These are phyloP conservation scores for Passalora sequoiae DNA, from an alignment of 2,329 filamentous ascomycete species.

Conservation along the genomic window DNA sequence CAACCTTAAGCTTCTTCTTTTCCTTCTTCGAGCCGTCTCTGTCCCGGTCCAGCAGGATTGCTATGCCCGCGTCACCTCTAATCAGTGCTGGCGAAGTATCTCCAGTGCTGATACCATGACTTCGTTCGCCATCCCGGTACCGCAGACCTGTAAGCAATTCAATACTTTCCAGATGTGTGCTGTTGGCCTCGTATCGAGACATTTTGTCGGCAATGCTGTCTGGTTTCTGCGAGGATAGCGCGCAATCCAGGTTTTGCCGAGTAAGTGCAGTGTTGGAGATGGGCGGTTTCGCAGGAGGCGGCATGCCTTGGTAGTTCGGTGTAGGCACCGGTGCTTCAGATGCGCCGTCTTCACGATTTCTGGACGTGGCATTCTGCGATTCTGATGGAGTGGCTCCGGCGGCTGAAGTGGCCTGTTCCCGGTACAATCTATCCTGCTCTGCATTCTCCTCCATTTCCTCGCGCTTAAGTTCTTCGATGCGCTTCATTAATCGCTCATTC, in stretches of 20 bases:
- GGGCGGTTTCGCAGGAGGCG: slow-evolving; percentile 59
- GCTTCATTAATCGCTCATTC: slow-evolving; percentile 77
- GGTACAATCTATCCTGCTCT: slow-evolving; percentile 55
- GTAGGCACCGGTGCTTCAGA: slow-evolving; percentile 20
- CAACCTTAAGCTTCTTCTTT: slow-evolving; percentile 76
- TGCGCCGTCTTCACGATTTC: slow-evolving; percentile 15
- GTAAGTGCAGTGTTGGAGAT: slow-evolving; percentile 66
- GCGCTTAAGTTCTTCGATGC: slow-evolving; percentile 75
- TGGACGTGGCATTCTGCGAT: slow-evolving; percentile 18
- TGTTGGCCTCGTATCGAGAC: slow-evolving; percentile 67
- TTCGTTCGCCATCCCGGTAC: slow-evolving; percentile 84
- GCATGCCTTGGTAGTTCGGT: slow-evolving; percentile 52
- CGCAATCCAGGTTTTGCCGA: slow-evolving; percentile 72
- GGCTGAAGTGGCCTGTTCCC: slow-evolving; percentile 26
- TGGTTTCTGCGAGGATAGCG: slow-evolving; percentile 57
- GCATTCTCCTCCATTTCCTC: slow-evolving; percentile 80
- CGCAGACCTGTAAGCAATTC: slow-evolving; percentile 87
- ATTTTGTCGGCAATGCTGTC: slow-evolving; percentile 82
- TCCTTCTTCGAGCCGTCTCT: slow-evolving; percentile 79
- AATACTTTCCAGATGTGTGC: slow-evolving; percentile 76
- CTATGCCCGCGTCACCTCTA: slow-evolving; percentile 79
- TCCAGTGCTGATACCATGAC: slow-evolving; percentile 80
- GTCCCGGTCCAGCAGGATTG: slow-evolving; percentile 75
- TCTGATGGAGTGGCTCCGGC: slow-evolving; percentile 26
- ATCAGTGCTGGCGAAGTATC: slow-evolving; percentile 75